Conservation (phyloP, 108 stramenopile genomes). For the Mediolabrus comicus region DNA sequence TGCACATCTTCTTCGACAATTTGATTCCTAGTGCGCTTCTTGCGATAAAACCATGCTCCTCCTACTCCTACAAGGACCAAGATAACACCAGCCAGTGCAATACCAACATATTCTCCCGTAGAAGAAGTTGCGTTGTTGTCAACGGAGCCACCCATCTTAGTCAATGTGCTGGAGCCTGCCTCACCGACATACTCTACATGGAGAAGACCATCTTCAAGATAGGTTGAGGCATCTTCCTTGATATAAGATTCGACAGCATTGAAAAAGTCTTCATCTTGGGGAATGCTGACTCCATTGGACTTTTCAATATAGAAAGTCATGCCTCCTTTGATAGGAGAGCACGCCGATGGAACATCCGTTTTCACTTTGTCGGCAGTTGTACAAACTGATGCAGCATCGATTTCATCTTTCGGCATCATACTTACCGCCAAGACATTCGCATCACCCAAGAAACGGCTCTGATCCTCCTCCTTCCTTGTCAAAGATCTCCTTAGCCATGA, state of each 20-base stretch:
- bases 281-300: background rate
- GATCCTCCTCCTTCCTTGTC: too few species aligned
- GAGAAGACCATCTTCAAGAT: background rate
- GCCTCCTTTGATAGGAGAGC: background rate
- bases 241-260: background rate
- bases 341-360: background rate
- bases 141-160: background rate
- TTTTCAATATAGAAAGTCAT: background rate
- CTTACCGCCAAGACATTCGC: background rate
- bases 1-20: background rate
- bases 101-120: background rate
- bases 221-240: background rate
- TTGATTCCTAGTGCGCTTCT: background rate
- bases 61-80: background rate
- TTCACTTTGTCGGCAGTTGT: background rate
- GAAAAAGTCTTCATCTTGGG: background rate
- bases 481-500: background rate
- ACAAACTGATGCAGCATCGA: background rate
- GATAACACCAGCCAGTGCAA: background rate
- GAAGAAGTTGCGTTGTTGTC: background rate
- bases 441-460: too few species aligned
- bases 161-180: background rate
- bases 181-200: background rate
- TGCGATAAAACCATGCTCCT: background rate
- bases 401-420: background rate